These are phyloP conservation scores for Ottelia alismoides DNA, from an alignment of 106 monocot species.

Conservation along the genomic window DNA sequence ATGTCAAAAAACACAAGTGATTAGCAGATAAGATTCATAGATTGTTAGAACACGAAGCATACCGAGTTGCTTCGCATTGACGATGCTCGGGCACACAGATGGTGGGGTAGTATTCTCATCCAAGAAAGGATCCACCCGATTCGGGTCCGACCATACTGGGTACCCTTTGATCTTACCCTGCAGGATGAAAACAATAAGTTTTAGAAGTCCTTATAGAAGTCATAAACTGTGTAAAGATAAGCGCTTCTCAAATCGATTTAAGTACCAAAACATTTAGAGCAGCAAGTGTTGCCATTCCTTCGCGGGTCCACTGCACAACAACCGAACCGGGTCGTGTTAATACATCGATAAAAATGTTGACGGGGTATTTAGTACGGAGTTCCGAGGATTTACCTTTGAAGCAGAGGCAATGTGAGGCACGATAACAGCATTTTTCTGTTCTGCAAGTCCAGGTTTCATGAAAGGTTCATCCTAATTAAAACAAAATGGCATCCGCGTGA, in stretches of 20 bases:
- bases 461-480: constrained; percentile 98
- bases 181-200: neutral
- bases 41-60: neutral
- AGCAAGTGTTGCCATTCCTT: constrained; percentile 98
- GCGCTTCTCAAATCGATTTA: too few species aligned
- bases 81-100: constrained; percentile 84
- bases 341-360: too few species aligned
- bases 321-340: too few species aligned
- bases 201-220: neutral
- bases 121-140: constrained; percentile 66
- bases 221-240: too few species aligned
- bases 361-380: too few species aligned
- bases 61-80: constrained; percentile 92
- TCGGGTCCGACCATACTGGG: constrained; percentile 78
- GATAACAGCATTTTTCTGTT: constrained; percentile 79
- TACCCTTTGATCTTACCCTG: constrained; percentile 97
- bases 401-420: constrained; percentile 99
- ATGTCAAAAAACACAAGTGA: neutral
- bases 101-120: constrained; percentile 63
- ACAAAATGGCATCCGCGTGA: too few species aligned
- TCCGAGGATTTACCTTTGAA: constrained; percentile 54
- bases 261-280: constrained; percentile 96
- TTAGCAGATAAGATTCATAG: neutral
- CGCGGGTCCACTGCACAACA: constrained; percentile 82
- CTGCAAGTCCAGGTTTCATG: constrained; percentile 98